Evolutionary conservation across 1,284 basidiomycete genomes (phyloP).

Genomic region (Binderoboletus segoi): DNA sequence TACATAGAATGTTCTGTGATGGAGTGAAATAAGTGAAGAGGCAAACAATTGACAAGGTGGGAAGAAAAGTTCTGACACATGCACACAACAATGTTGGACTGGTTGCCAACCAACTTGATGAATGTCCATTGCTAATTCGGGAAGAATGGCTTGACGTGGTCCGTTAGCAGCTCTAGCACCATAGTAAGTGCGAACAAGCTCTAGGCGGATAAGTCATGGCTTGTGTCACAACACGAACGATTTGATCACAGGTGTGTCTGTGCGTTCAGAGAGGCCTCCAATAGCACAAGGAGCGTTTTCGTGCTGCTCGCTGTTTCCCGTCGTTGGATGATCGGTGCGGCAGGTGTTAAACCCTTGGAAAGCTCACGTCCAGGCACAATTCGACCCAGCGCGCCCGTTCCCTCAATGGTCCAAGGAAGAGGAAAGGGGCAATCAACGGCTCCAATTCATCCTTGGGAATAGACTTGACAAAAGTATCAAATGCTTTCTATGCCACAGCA

Average conservation of each 20-base stretch:
- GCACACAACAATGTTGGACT: conserved; percentile 81
- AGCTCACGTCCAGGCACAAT: conserved; percentile 88
- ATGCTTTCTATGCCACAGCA: conserved; percentile 79
- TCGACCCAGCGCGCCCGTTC: conserved; percentile 77
- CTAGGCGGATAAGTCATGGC: conserved; percentile 86
- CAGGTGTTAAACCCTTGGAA: conserved; percentile 87
- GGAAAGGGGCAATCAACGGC: conserved; percentile 88
- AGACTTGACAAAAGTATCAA: conserved; percentile 90
- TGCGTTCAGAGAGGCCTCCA: conserved; percentile 91
- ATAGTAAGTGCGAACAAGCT: conserved; percentile 82
- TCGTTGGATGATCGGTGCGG: conserved; percentile 87
- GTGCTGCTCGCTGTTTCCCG: conserved; percentile 80
- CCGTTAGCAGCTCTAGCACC: conserved; percentile 83
- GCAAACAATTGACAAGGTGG: too few species aligned
- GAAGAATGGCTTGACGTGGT: conserved; percentile 97
- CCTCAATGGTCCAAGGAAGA: conserved; percentile 87
- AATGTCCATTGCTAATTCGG: conserved; percentile 97
- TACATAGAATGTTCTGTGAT: too few species aligned
- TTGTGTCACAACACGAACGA: conserved; percentile 91
- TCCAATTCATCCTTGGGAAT: conserved; percentile 94
- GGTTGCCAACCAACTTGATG: conserved; percentile 89
- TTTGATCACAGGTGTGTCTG: conserved; percentile 88
- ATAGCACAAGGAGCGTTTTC: conserved; percentile 96
- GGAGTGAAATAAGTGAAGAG: too few species aligned
- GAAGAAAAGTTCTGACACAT: too few species aligned